Base-by-base conservation (phyloP, 2,329 filamentous ascomycete species). In the Cercospora sp. region DNA sequence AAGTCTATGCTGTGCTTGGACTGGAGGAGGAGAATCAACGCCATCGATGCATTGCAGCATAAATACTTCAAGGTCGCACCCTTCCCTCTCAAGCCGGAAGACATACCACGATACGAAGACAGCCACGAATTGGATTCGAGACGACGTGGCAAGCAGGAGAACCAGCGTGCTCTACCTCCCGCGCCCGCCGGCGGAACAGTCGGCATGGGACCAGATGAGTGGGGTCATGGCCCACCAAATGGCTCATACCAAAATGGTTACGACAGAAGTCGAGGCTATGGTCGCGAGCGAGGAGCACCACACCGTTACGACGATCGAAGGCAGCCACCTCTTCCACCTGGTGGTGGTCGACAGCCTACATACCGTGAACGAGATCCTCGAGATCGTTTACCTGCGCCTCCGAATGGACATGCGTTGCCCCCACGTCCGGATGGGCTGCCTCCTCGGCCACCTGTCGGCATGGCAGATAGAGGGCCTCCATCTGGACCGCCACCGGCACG, bases 151-250 rank as follows among this genome's bases (percentile, higher is more conserved):
- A 71, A 73, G 74, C 90, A 96, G 72, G 91, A 93, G 67, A 90
- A 95, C 75, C 92, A 92, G 76, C 91, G 91, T 24, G 91, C 90
- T 24, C 85, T 94, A 10, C 94, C 94, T 3, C 94, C 95, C 12
- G 95, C 94, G 0, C 95, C 95, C 0, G 93, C 94, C 73, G 94
- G 94, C 12, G 94, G 93, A 3, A 93, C 92, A 1, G 93, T 97
- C 3, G 94, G 94, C 13, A 88, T 93, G 75, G 87, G 85, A 10
- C 83, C 85, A 9, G 86, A 87, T 68, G 86, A 88, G 71, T 89
- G 84, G 88, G 88, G n/a, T n/a, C 80, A 80, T 43, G 81, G 79
- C 1, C 77, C 79, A 10, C 58, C 77, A 77, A 57, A 71, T 61
- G 45, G 61, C 60, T 58, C 66, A 60, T 75, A 76, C 53, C 75